Evolutionary conservation across 176 grass and related monocot genomes (phyloP), one percentile per base, ranked within the genome.

Genomic region (Aegilops bicornis): DNA sequence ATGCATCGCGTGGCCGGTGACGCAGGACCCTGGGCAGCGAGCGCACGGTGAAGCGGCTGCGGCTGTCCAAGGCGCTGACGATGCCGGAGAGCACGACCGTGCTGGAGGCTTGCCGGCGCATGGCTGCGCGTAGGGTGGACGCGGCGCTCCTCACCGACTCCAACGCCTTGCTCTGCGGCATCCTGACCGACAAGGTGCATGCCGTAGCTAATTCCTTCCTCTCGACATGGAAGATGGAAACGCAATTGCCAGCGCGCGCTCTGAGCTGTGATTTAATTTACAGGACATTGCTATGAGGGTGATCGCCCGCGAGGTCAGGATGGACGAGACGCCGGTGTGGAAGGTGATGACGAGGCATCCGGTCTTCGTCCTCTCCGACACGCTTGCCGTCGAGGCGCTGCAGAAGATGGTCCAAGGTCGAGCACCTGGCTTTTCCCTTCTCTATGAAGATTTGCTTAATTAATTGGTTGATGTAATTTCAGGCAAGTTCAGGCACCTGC

Each of bases 401-500:
- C 92, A 95, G 60, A 94, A 91, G 86, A 95, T 95, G 95, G 95
- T 97, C 12, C 89, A 93, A 76, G 90, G 92, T 93, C 79, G 1
- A 20, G 54, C 24, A 61, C 22, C 60, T 62, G n/a, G 16, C 24
- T 52, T 73, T 36, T 20, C 24, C 15, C 8, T 3, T 56, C 10
- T 25, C n/a, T n/a, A 14, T 5, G 27, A 27, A 27, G 27, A 27
- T 27, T 27, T 27, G 27, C 27, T 27, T 27, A 27, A 24, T 4
- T 39, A 45, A 43, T 15, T 73, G 11, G 23, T 6, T 43, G 40
- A 3, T 25, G 37, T 45, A 25, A 40, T 76, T 77, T 61, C 86
- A 96, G 94, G 94, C 11, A 95, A 95, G 71, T 97, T 97, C 69
- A 89, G 92, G 65, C 95, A 97, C 80, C 62, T 97, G 24, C 90